Percentiles rank a stretch among this genome's conserved stretches.
Evolutionary conservation across 352 stramenopile species (phyloP).

Genomic region (Pythium folliculosum): DNA sequence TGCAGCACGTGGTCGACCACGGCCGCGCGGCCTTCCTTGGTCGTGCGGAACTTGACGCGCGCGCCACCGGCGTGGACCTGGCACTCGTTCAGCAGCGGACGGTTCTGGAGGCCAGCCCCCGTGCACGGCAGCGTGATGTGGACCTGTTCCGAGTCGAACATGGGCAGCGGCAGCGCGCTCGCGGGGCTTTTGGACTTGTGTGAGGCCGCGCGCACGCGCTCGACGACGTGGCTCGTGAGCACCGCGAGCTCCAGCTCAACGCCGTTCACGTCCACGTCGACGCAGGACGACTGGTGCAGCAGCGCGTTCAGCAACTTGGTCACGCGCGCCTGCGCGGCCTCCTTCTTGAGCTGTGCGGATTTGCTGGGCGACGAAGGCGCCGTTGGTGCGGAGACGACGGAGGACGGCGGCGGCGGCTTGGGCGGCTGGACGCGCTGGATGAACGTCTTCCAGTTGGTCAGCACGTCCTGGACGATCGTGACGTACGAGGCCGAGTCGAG

Average conservation of each 20-base stretch:
- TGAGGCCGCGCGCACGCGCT: conserved; percentile 26
- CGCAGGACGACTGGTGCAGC: conserved; percentile 49
- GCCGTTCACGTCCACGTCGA: conserved; percentile 49
- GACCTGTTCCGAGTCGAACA: conserved; percentile 50
- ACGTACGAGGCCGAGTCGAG: conserved; percentile 46
- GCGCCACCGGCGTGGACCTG: conserved; percentile 45
- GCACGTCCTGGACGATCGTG: conserved; percentile 51
- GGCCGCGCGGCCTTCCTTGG: conserved; percentile 54
- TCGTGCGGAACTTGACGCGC: conserved; percentile 55
- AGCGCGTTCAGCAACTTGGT: conserved; percentile 57
- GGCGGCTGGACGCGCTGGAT: conserved; percentile 31
- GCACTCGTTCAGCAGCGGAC: conserved; percentile 56
- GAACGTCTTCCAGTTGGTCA: conserved; percentile 43
- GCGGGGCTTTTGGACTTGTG: background rate
- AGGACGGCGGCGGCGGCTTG: background rate
- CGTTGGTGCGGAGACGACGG: background rate
- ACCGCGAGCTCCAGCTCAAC: conserved; percentile 52
- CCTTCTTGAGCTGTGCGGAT: conserved; percentile 15
- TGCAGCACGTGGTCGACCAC: conserved; percentile 54
- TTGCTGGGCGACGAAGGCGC: background rate
- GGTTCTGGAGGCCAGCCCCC: conserved; percentile 41
- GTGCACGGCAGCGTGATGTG: conserved; percentile 36
- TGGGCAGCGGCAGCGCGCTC: conserved; percentile 1
- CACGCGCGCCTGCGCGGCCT: conserved; percentile 33
- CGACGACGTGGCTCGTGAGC: conserved; percentile 50